Evolutionary conservation across 2,329 filamentous ascomycete species (phyloP).

Genomic region (Laburnicola sp.): DNA sequence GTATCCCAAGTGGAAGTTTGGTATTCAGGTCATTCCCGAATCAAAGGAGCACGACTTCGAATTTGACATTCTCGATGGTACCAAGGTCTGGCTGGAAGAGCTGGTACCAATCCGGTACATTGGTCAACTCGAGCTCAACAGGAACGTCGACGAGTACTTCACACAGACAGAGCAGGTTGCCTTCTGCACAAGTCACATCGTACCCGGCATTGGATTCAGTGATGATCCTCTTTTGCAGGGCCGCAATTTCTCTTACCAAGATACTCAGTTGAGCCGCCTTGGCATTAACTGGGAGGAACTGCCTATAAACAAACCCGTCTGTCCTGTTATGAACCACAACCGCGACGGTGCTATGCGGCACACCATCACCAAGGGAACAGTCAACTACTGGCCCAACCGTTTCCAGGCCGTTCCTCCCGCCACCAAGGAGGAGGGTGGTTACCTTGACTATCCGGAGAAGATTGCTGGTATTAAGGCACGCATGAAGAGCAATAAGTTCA

Average conservation of each 20-base stretch:
- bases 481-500: constrained; percentile 71
- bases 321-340: constrained; percentile 75
- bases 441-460: constrained; percentile 68
- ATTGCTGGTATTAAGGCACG: constrained; percentile 71
- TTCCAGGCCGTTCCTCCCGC: constrained; percentile 67
- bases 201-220: constrained; percentile 76
- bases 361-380: constrained; percentile 70
- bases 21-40: constrained; percentile 77
- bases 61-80: constrained; percentile 83
- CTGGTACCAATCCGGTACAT: constrained; percentile 74
- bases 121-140: constrained; percentile 77
- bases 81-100: constrained; percentile 84
- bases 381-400: constrained; percentile 82
- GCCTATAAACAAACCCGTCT: constrained; percentile 75
- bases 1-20: constrained; percentile 79
- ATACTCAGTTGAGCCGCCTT: constrained; percentile 70
- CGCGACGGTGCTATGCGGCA: constrained; percentile 75
- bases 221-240: constrained; percentile 76
- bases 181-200: constrained; percentile 78
- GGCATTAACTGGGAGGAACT: constrained; percentile 77
- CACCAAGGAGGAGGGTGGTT: constrained; percentile 64
- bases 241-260: constrained; percentile 69
- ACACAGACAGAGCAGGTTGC: constrained; percentile 80
- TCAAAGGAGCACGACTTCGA: constrained; percentile 75
- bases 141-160: constrained; percentile 80